A percentile compares a stretch with the other conserved stretches of the same genome.
These are phyloP conservation scores for Aspergillus fijiensis DNA, from an alignment of 2,329 filamentous ascomycete species.

Conservation along the genomic window DNA sequence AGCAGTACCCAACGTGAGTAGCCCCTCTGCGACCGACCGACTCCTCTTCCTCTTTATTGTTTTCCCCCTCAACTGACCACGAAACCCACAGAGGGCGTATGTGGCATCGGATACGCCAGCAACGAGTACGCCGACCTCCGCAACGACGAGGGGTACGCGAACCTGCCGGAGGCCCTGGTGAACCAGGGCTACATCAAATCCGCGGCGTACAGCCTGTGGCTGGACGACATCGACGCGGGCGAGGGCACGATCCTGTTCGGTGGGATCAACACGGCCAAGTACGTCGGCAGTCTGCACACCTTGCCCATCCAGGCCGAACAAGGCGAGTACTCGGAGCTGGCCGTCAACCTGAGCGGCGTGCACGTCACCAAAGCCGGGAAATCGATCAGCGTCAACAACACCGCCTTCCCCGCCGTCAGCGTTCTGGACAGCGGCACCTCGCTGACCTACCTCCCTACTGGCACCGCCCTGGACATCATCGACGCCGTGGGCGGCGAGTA, in stretches of 20 bases:
- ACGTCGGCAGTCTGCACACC: conserved; percentile 59
- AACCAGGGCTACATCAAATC: conserved; percentile 59
- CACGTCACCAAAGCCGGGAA: conserved; percentile 29
- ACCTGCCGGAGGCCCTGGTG: conserved; percentile 64
- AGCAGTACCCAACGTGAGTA: conserved; percentile 34
- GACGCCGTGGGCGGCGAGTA: conserved; percentile 58
- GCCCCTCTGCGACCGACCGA: conserved; percentile 63
- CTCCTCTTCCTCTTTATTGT: not conserved
- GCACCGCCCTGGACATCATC: conserved; percentile 52
- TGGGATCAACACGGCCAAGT: conserved; percentile 66
- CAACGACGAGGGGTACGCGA: conserved; percentile 40
- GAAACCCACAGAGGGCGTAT: conserved; percentile 52
- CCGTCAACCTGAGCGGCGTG: conserved; percentile 64
- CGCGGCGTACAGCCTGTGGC: conserved; percentile 70
- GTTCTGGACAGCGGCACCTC: conserved; percentile 71
- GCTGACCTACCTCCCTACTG: conserved; percentile 65
- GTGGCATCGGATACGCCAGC: conserved; percentile 74
- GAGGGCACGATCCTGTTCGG: conserved; percentile 69
- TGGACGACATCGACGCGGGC: conserved; percentile 65
- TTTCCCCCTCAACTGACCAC: not conserved
- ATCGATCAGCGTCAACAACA: conserved; percentile 16
- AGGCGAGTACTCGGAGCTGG: conserved; percentile 58
- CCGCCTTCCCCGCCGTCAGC: conserved; percentile 54
- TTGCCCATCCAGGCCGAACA: conserved; percentile 59
- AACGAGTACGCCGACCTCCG: conserved; percentile 63